Base-by-base conservation (phyloP, 208 protist species). In the Acanthamoeba divionensis region DNA sequence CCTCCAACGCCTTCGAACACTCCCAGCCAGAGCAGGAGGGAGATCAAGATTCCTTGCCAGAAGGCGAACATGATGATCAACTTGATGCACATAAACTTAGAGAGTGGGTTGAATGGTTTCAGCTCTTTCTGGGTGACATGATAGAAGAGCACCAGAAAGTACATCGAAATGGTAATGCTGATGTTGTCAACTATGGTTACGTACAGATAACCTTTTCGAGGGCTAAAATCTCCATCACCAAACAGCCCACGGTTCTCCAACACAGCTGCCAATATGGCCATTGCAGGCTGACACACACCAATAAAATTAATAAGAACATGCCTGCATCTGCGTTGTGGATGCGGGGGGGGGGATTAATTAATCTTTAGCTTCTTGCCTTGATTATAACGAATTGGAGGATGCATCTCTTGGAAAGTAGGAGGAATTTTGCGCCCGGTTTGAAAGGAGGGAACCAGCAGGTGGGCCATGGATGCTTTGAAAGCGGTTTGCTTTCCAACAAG, bases 41-140 rank as follows among this genome's bases (percentile, higher is more conserved):
- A 92, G 80, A 98, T 97, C 48, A 96, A 83, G 71, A 97, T 65
- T 3, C 96, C 96, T 79, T 98, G 97, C 97, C 97, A 98, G 90
- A 97, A 98, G 26, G 96, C 97, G 18, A 97, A 92, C 90, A 98
- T 98, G 66, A 98, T 96, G 82, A 98, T 96, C 0, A 94, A 77
- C 93, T 98, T 98, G 57, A 98, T 93, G 91, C 96, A 98, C 21
- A 97, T 86, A 80, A 98, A 98, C 93, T 98, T 98, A 82, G 96
- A 87, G 36, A 98, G 90, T 3, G 96, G 95, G 82, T 97, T 96
- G 60, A 96, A 95, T 45, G 95, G 96, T 90, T 97, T 95, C 92
- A 98, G 96, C 65, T 97, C 94, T 50, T 97, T 94, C 67, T 97
- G 95, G 29, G 97, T 91, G 12, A 96, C 96, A n/a, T 90, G 91